phyloP scores from a whole-genome alignment of 2,329 filamentous ascomycete species.

The Chaetomium sp. region DNA sequence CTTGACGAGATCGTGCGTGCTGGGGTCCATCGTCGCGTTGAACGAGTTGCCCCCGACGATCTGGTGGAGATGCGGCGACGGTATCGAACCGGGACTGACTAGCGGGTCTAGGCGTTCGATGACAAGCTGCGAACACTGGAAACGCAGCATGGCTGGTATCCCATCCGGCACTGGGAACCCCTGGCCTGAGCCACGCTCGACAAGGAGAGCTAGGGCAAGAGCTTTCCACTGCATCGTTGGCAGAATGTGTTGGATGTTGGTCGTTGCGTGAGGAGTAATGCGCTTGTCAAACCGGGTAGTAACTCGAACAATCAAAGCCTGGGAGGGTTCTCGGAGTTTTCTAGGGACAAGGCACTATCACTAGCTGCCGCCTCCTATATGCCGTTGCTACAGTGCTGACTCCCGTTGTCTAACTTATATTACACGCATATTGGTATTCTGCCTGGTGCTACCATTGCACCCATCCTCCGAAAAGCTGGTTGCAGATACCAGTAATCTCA shows the following conservation, averaged over 20 bases:
- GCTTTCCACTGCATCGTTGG: constrained; percentile 14
- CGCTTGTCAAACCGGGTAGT: not conserved
- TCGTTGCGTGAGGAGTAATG: not conserved
- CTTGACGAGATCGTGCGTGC: constrained; percentile 24
- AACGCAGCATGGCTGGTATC: constrained; percentile 34
- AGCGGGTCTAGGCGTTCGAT: constrained; percentile 37
- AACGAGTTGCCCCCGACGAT: constrained; percentile 33
- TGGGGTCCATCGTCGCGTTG: constrained; percentile 31
- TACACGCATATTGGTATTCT: constrained; percentile 1
- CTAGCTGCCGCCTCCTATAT: not conserved
- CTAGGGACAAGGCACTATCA: not conserved
- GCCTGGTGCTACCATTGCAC: not conserved
- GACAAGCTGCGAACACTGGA: constrained; percentile 35
- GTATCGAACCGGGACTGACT: constrained; percentile 28
- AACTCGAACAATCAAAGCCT: not conserved
- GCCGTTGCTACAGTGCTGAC: not conserved
- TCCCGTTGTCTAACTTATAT: constrained; percentile 1
- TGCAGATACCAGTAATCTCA: not conserved
- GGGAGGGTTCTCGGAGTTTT: not conserved
- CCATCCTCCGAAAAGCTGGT: not conserved
- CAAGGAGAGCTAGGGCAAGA: constrained; percentile 6
- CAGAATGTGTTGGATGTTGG: not conserved
- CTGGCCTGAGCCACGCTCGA: constrained; percentile 6
- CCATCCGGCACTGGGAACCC: not conserved
- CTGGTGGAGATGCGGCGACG: constrained; percentile 32